Evolutionary conservation across 1,284 basidiomycete genomes (phyloP).

Genomic region (Apiotrichum gracile): DNA sequence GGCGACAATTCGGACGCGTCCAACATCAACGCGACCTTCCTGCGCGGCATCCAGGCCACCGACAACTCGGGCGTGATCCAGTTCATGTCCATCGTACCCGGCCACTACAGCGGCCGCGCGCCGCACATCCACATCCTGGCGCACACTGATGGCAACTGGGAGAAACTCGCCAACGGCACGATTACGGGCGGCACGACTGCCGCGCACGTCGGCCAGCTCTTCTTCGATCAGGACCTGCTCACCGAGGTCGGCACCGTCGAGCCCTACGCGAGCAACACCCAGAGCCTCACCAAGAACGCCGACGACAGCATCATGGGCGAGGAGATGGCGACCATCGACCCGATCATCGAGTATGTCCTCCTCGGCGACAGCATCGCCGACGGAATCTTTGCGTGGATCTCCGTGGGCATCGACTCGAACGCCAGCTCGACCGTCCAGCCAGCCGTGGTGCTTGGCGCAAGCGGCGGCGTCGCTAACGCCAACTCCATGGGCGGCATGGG

Average conservation of each 20-base stretch:
- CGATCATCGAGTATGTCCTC: constrained; percentile 19
- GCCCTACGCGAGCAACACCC: constrained; percentile 45
- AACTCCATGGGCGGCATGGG: not conserved
- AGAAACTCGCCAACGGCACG: constrained; percentile 26
- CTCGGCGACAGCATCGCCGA: constrained; percentile 16
- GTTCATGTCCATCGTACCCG: constrained; percentile 65
- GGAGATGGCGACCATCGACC: constrained; percentile 15
- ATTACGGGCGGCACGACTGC: constrained; percentile 36
- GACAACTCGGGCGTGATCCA: constrained; percentile 61
- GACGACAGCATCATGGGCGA: constrained; percentile 15
- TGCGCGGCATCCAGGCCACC: constrained; percentile 63
- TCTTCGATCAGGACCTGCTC: constrained; percentile 49
- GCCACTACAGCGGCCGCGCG: constrained; percentile 49
- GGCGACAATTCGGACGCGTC: constrained; percentile 41
- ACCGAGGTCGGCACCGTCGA: constrained; percentile 38
- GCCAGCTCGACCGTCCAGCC: constrained; percentile 4
- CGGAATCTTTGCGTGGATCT: constrained; percentile 21
- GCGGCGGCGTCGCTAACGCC: constrained; percentile 15
- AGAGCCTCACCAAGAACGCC: constrained; percentile 8
- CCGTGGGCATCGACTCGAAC: constrained; percentile 16
- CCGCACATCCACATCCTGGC: constrained; percentile 24
- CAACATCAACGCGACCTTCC: constrained; percentile 51
- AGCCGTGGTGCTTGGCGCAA: constrained; percentile 4
- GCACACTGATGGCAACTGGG: constrained; percentile 13
- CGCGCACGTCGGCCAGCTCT: constrained; percentile 50